A percentile compares a stretch with the other conserved stretches of the same genome.
phyloP scores from a whole-genome alignment of 2,329 filamentous ascomycete genomes.

The Thyridium curvatum region DNA sequence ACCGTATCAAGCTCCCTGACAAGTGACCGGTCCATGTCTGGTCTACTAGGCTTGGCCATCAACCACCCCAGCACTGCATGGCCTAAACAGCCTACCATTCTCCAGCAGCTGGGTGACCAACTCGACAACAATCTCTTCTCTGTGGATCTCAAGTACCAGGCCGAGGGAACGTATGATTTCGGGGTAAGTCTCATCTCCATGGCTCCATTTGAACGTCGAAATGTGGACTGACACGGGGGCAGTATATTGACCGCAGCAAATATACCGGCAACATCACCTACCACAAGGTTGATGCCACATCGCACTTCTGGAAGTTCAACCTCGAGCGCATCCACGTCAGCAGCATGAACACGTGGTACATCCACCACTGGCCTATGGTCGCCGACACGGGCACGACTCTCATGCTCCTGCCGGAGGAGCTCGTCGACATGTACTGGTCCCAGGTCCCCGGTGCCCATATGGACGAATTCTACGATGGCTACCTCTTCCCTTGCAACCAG shows the following conservation, averaged over 20 bases:
- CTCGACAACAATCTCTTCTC: constrained; percentile 39
- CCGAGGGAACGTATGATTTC: constrained; percentile 44
- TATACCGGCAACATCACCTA: constrained; percentile 36
- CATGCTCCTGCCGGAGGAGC: constrained; percentile 49
- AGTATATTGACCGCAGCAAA: constrained; percentile 30
- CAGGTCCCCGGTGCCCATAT: constrained; percentile 45
- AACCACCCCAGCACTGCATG: constrained; percentile 34
- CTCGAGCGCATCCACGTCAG: constrained; percentile 27
- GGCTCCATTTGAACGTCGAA: no score
- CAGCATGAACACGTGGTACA: constrained; percentile 24
- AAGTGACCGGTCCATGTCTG: constrained; percentile 39
- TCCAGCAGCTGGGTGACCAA: constrained; percentile 34
- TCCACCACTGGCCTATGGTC: constrained; percentile 43
- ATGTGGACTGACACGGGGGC: no score
- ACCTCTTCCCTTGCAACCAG: constrained; percentile 45
- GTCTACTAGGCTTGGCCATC: constrained; percentile 47
- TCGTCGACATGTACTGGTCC: constrained; percentile 55
- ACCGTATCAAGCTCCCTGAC: constrained; percentile 28
- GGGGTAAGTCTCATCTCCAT: constrained; percentile 20
- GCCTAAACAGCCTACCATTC: constrained; percentile 34
- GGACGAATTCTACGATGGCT: constrained; percentile 37
- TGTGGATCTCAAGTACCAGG: constrained; percentile 40
- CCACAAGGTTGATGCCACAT: constrained; percentile 40
- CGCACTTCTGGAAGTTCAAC: constrained; percentile 36
- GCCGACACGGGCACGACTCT: constrained; percentile 66